Evolutionary conservation across 495 filamentous ascomycete genomes (phyloP), one percentile per base, ranked within the genome.

Genomic region (Aspergillus incahuasiensis): DNA sequence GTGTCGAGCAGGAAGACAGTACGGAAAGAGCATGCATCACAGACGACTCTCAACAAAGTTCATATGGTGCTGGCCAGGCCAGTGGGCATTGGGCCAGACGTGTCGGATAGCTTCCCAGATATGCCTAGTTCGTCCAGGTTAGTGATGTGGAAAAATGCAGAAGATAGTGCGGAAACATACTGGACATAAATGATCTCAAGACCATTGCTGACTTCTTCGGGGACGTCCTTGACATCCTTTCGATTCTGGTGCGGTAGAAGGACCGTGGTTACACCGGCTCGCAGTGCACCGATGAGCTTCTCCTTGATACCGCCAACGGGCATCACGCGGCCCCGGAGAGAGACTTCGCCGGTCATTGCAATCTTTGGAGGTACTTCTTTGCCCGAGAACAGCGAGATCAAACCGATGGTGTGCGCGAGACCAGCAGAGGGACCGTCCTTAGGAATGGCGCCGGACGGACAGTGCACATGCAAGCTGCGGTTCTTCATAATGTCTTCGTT

Each of bases 301-400:
- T 99, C 94, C 78, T 97, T 96, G 73, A 97, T 97, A 20, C 95
- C 94, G 19, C 94, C 94, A 53, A 95, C 92, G 9, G 90, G 88
- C 74, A 86, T 84, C 48, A 99, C 86, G 57, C 90, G 82, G 12
- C 94, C 94, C 15, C 95, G 81, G 30, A 99, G 80, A 58, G 87
- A 88, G 39, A 97, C 84, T 69, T 99, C 94, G 20, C 94, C 95
- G 20, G 94, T 99, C 94, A 99, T 99, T 43, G 94, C 94, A 63
- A 97, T 83, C 24, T 88, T 90, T 6, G 94, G 90, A 28, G 95
- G 89, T 3, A 99, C 92, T 28, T 88, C 74, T 62, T 91, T 91
- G 53, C 89, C 90, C 15, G 83, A 86, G 70, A 99, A 97, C 35
- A 99, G 76, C 7, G 89, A 95, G 62, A 97, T 89, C 52, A 99